Percentiles rank a stretch among this genome's conserved stretches.
Evolutionary conservation across 768 basidiomycete species (phyloP).

Genomic region (Leccinum arenicola): DNA sequence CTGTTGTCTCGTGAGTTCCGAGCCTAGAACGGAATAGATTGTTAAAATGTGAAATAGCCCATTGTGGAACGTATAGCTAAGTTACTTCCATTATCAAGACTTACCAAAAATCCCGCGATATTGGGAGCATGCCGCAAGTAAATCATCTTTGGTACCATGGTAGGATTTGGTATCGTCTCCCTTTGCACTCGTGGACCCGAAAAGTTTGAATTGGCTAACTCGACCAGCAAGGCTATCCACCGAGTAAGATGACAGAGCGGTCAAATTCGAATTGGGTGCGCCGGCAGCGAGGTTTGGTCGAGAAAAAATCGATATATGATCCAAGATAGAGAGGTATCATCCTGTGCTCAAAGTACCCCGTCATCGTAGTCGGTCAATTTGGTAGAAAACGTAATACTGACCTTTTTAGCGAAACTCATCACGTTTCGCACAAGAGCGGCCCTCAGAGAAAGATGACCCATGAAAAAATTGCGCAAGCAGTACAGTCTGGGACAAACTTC

Average conservation of each 20-base stretch:
- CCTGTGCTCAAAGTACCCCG: constrained; percentile 32
- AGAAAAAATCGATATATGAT: constrained; percentile 41
- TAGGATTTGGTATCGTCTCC: neutral
- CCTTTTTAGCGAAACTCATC: constrained; percentile 64
- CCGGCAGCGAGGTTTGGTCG: neutral
- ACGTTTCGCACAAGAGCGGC: constrained; percentile 65
- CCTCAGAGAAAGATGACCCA: constrained; percentile 42
- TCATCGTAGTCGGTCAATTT: neutral
- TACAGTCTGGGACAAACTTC: constrained; percentile 45
- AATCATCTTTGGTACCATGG: constrained; percentile 5
- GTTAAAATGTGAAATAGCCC: neutral
- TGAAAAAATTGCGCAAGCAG: constrained; percentile 36
- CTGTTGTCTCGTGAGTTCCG: constrained; percentile 15
- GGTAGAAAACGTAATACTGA: constrained; percentile 27
- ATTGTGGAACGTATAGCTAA: too few relatives aligned
- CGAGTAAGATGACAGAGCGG: constrained; percentile 10
- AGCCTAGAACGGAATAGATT: constrained; percentile 4
- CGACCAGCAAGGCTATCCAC: constrained; percentile 18
- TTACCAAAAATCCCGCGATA: constrained; percentile 41
- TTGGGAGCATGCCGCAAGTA: constrained; percentile 38
- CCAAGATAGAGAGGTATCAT: constrained; percentile 45
- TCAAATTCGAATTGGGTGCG: neutral
- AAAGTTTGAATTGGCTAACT: constrained; percentile 21
- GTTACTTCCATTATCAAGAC: constrained; percentile 27
- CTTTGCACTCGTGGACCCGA: constrained; percentile 5